phyloP scores from a whole-genome alignment of 495 filamentous ascomycete genomes.

The Xylaria nigripes region DNA sequence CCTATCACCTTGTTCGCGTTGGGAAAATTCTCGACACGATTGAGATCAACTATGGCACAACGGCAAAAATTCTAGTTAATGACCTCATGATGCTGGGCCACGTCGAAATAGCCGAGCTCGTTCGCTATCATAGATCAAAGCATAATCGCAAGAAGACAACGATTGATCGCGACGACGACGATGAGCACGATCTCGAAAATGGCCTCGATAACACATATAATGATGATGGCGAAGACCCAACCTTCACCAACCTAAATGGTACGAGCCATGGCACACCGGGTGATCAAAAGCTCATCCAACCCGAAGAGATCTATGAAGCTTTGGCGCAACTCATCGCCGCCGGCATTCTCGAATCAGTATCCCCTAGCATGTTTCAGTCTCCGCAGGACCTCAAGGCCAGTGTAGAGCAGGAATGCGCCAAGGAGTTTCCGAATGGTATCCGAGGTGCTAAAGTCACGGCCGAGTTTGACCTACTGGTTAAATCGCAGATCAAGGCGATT shows the following conservation, averaged over 20 bases:
- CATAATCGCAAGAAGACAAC: constrained; percentile 23
- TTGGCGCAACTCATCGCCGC: constrained; percentile 37
- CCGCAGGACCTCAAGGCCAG: constrained; percentile 30
- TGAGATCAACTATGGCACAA: constrained; percentile 57
- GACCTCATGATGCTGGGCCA: constrained; percentile 72
- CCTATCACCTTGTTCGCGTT: constrained; percentile 70
- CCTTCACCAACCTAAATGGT: constrained; percentile 15
- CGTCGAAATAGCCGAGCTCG: constrained; percentile 61
- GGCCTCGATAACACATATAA: constrained; percentile 8
- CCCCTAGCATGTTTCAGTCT: constrained; percentile 31
- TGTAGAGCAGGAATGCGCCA: constrained; percentile 35
- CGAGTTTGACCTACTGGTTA: constrained; percentile 45
- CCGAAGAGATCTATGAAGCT: constrained; percentile 30
- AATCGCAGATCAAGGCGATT: constrained; percentile 45
- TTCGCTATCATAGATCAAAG: constrained; percentile 34
- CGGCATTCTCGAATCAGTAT: constrained; percentile 38
- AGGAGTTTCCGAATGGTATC: constrained; percentile 31
- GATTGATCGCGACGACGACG: constrained; percentile 12
- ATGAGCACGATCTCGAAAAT: constrained; percentile 1
- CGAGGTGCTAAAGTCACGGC: constrained; percentile 49
- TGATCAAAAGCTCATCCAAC: constrained; percentile 18
- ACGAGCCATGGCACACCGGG: constrained; percentile 4
- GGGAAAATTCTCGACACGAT: constrained; percentile 75
- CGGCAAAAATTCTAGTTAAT: constrained; percentile 62
- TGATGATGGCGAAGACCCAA: constrained; percentile 10